Evolutionary conservation across 306 rosid genomes (phyloP).

Genomic region (Luffa aegyptiaca): DNA sequence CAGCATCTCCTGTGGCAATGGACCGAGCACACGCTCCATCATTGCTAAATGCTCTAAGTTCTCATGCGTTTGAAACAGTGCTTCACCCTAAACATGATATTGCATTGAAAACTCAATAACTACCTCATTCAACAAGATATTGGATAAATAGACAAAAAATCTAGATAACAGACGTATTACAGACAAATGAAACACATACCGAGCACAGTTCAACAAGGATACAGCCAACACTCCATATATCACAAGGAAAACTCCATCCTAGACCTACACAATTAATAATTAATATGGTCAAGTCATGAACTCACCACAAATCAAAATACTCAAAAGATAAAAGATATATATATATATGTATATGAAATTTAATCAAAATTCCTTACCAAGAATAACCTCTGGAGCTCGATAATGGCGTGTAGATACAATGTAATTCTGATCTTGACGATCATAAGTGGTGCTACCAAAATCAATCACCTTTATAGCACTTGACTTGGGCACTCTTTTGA

Average conservation of each 20-base stretch:
- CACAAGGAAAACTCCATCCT: slow-evolving; percentile 96
- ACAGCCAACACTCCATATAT: slow-evolving; percentile 96
- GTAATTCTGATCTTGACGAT: slow-evolving; percentile 71
- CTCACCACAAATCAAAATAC: neutral
- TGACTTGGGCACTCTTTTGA: slow-evolving; percentile 78
- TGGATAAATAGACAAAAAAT: neutral
- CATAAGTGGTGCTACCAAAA: slow-evolving; percentile 94
- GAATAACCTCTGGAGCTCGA: slow-evolving; percentile 95
- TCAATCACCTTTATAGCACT: slow-evolving; percentile 93
- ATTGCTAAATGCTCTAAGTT: slow-evolving; percentile 92
- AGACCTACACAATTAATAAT: slow-evolving; percentile 31
- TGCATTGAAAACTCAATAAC: neutral
- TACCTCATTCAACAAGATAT: neutral
- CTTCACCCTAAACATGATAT: slow-evolving; percentile 56
- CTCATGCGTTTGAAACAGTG: slow-evolving; percentile 92
- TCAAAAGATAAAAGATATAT: neutral
- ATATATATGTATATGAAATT: neutral
- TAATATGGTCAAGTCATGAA: neutral
- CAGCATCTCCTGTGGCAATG: slow-evolving; percentile 53
- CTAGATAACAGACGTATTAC: neutral
- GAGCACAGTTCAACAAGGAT: slow-evolving; percentile 88
- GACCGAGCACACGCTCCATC: slow-evolving; percentile 94
- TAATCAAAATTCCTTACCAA: slow-evolving; percentile 35
- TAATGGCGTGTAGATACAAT: slow-evolving; percentile 95
- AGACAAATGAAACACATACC: slow-evolving; percentile 19